phyloP scores from a whole-genome alignment of 306 rosid species.

The Ceratonia siliqua region DNA sequence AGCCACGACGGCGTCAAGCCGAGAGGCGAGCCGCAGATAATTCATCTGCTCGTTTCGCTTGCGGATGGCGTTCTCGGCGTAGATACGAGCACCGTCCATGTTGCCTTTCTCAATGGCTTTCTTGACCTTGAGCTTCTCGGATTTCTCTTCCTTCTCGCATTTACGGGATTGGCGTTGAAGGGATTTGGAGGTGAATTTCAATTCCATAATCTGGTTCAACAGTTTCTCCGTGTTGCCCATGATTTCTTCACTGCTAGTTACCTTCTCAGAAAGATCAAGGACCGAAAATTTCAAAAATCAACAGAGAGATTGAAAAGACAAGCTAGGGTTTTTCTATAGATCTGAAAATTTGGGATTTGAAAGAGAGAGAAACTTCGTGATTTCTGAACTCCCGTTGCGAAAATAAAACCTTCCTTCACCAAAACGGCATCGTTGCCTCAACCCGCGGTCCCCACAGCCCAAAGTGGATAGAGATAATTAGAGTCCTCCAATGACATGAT shows the following conservation, averaged over 20 bases:
- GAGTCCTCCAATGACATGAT: no score
- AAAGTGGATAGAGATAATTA: no score
- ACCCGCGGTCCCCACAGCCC: no score
- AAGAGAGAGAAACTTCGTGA: neutral
- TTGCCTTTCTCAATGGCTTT: constrained; percentile 95
- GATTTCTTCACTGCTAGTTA: neutral
- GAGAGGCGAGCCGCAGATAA: constrained; percentile 85
- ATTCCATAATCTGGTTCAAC: constrained; percentile 92
- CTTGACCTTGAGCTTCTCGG: constrained; percentile 91
- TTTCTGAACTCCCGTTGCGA: no score
- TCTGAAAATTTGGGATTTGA: constrained; percentile 19
- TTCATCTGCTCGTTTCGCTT: constrained; percentile 96
- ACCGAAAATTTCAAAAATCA: neutral
- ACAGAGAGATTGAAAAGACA: neutral
- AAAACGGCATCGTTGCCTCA: no score
- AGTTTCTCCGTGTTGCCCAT: constrained; percentile 96
- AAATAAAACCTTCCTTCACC: no score
- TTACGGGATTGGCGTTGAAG: constrained; percentile 82
- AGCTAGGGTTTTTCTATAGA: constrained; percentile 17
- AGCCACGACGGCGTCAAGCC: constrained; percentile 94
- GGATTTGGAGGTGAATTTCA: constrained; percentile 91
- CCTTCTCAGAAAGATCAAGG: neutral
- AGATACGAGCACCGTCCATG: constrained; percentile 92
- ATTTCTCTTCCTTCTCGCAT: constrained; percentile 94
- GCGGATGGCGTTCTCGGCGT: constrained; percentile 94